Percentiles rank a stretch among this genome's conserved stretches.
phyloP scores from a whole-genome alignment of 805 yeast species.

The Metschnikowia vanudenii region DNA sequence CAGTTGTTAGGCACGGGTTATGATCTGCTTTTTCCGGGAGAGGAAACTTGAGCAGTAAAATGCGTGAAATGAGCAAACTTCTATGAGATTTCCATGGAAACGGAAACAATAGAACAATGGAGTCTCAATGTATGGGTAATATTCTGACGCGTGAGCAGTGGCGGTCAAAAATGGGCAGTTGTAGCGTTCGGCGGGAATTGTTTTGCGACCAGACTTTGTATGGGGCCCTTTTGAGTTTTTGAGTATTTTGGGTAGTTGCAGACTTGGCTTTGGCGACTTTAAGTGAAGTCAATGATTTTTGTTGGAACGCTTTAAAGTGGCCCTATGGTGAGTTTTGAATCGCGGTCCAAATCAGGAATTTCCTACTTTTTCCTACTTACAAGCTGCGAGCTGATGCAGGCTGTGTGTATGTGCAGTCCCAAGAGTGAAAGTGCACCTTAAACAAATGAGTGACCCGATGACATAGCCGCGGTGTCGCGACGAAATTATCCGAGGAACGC shows the following conservation, averaged over 20 bases:
- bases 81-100: neutral
- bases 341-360: conserved; percentile 8
- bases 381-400: conserved; percentile 8
- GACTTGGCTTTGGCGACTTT: neutral
- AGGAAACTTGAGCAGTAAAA: neutral
- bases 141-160: neutral
- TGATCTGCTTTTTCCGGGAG: conserved; percentile 6
- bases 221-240: neutral
- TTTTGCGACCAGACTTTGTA: too few relatives aligned
- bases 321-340: neutral
- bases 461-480: too few relatives aligned
- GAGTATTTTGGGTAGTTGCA: too few relatives aligned
- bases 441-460: neutral
- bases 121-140: neutral
- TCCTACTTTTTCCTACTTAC: too few relatives aligned
- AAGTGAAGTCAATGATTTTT: neutral
- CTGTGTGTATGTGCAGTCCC: conserved; percentile 4
- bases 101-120: conserved; percentile 5
- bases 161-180: neutral
- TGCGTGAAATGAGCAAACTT: neutral
- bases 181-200: too few relatives aligned
- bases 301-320: neutral
- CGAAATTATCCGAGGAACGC: too few relatives aligned
- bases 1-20: neutral
- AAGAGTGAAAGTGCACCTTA: neutral